Conservation (phyloP, 2,329 filamentous ascomycete species). For the Trichoderma gracile region DNA sequence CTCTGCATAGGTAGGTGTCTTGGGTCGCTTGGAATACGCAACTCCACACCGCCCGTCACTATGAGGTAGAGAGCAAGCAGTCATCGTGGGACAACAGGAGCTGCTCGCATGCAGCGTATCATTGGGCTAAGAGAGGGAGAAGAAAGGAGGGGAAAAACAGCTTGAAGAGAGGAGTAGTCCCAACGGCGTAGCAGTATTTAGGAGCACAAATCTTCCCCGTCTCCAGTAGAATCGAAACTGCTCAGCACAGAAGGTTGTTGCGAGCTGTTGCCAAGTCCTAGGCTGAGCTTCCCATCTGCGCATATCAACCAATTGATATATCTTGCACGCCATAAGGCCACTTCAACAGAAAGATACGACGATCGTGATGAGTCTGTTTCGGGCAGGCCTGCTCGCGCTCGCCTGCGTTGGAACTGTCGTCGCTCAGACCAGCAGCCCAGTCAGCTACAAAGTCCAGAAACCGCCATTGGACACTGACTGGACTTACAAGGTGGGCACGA, state of each 20-base stretch:
- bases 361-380: neutral
- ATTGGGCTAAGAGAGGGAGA: neutral
- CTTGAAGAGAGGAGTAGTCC: neutral
- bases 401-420: neutral
- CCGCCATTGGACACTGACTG: slow-evolving; percentile 53
- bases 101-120: slow-evolving; percentile 21
- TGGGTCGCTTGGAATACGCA: neutral
- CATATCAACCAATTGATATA: neutral
- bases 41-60: slow-evolving; percentile 12
- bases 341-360: neutral
- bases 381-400: slow-evolving; percentile 5
- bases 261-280: neutral
- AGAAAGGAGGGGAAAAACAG: slow-evolving; percentile 11
- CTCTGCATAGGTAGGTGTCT: neutral
- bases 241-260: neutral
- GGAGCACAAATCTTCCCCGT: neutral
- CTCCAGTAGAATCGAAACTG: neutral
- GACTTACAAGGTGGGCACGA: slow-evolving; percentile 53
- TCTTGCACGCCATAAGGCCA: neutral
- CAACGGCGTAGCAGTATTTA: neutral
- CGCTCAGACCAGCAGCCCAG: slow-evolving; percentile 20
- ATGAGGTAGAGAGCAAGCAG: slow-evolving; percentile 3
- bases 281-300: neutral
- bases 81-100: slow-evolving; percentile 6
- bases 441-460: slow-evolving; percentile 41